phyloP scores from a whole-genome alignment of 176 grass and related monocot species.

The Elymus sibiricus region DNA sequence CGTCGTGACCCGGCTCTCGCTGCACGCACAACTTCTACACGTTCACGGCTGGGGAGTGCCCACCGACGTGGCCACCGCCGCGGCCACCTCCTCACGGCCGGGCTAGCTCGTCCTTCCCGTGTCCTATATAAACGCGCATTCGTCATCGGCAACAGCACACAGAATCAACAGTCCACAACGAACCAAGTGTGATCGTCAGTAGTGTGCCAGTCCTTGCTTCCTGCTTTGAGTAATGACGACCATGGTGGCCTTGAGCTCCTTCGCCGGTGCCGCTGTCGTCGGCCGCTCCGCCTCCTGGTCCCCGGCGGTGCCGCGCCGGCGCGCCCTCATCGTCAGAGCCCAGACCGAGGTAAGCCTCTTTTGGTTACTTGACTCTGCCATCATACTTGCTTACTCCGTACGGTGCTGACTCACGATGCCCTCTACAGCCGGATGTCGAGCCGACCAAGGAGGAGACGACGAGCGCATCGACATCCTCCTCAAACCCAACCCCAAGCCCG shows the following conservation, averaged over 20 bases:
- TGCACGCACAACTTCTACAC: background rate
- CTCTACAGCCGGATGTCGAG: background rate
- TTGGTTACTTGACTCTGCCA: background rate
- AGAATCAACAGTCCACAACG: background rate
- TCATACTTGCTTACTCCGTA: background rate
- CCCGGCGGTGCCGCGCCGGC: background rate
- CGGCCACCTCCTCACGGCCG: background rate
- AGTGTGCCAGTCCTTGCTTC: background rate
- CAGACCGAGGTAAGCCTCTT: background rate
- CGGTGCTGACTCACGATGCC: background rate
- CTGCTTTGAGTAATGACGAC: background rate
- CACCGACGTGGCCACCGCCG: conserved; percentile 7
- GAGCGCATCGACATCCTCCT: background rate
- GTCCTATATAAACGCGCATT: background rate
- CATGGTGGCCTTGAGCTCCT: background rate
- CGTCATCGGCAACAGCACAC: background rate
- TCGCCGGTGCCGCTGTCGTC: background rate
- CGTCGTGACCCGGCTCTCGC: background rate
- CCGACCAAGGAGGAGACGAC: background rate
- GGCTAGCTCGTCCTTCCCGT: background rate
- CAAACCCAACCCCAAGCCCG: background rate
- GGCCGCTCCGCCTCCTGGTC: background rate
- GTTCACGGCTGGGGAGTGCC: background rate
- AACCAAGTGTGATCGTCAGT: background rate
- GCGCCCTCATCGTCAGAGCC: background rate